Evolutionary conservation across 1,284 basidiomycete genomes (phyloP).

Genomic region (Ustilago shanxiensis): DNA sequence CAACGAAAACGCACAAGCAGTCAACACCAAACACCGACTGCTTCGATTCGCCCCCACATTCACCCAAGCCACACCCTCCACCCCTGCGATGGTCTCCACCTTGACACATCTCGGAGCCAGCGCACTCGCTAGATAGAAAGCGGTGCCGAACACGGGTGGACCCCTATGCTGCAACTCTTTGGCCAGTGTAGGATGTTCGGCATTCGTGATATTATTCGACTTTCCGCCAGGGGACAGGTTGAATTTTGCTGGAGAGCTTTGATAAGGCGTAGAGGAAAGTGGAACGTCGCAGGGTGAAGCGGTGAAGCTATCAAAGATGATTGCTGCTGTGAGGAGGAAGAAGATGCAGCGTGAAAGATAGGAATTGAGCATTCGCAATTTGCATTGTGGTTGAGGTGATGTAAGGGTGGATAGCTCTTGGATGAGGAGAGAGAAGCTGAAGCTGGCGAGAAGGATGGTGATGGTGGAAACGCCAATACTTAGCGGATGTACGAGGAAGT

Average conservation of each 20-base stretch:
- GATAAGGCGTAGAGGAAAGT: neutral
- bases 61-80: slow-evolving; percentile 24
- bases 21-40: slow-evolving; percentile 3
- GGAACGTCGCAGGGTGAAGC: slow-evolving; percentile 12
- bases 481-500: slow-evolving; percentile 25
- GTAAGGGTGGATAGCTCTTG: slow-evolving; percentile 8
- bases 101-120: slow-evolving; percentile 22
- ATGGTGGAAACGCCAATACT: slow-evolving; percentile 6
- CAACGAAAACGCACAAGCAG: neutral
- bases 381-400: neutral
- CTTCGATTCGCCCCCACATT: neutral
- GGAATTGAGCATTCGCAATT: neutral
- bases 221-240: slow-evolving; percentile 5
- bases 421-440: neutral
- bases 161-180: neutral
- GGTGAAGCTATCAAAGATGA: slow-evolving; percentile 21
- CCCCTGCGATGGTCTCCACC: neutral
- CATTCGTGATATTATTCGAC: neutral
- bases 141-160: slow-evolving; percentile 14
- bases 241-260: slow-evolving; percentile 17
- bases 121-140: slow-evolving; percentile 25
- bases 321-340: slow-evolving; percentile 6
- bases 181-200: neutral
- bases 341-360: slow-evolving; percentile 6
- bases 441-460: neutral